phyloP scores from a whole-genome alignment of 805 yeast species.

The Tetrapisispora fleetii region DNA sequence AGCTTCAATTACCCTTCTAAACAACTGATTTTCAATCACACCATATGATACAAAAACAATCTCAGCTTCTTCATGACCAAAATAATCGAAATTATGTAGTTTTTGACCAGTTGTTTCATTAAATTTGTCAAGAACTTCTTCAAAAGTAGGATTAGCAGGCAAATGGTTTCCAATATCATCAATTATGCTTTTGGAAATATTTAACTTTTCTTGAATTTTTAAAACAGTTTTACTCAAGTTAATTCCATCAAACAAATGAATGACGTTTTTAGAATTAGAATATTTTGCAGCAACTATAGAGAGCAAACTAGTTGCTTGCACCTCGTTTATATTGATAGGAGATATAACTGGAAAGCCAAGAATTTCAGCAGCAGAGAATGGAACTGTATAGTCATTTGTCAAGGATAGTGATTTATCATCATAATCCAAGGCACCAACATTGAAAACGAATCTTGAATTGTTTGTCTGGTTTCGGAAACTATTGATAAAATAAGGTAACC shows the following conservation, averaged over 20 bases:
- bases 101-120: constrained; percentile 19
- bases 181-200: constrained; percentile 6
- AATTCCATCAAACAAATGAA: constrained; percentile 77
- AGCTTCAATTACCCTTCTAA: constrained; percentile 36
- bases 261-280: constrained; percentile 32
- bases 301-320: constrained; percentile 57
- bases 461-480: constrained; percentile 34
- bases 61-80: constrained; percentile 49
- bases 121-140: constrained; percentile 20
- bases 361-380: constrained; percentile 50
- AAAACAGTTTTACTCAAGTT: constrained; percentile 27
- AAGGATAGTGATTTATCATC: constrained; percentile 43
- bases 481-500: constrained; percentile 60
- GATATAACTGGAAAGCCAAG: constrained; percentile 60
- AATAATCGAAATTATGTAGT: constrained; percentile 37
- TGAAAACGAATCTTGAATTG: constrained; percentile 52
- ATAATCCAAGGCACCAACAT: constrained; percentile 69
- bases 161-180: constrained; percentile 7
- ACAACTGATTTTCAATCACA: constrained; percentile 49
- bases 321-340: constrained; percentile 53
- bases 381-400: constrained; percentile 53
- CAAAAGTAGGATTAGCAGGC: constrained; percentile 13
- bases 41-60: constrained; percentile 81
- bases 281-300: constrained; percentile 51
- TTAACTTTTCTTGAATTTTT: constrained; percentile 10